Evolutionary conservation across 352 stramenopile genomes (phyloP).

Genomic region (Pythium dissimile): DNA sequence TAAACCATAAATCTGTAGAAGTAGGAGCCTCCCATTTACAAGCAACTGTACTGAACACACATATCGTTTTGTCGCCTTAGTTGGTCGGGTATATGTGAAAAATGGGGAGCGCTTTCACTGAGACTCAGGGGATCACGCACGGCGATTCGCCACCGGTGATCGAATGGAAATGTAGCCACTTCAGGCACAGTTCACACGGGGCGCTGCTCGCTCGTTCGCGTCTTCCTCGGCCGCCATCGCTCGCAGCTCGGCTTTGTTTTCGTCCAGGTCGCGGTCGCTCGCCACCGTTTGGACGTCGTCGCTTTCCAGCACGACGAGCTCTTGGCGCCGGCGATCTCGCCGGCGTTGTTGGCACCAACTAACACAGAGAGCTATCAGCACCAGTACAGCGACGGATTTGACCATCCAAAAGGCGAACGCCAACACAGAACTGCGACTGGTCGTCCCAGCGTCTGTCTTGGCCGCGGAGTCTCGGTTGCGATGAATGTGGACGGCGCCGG

Average conservation of each 20-base stretch:
- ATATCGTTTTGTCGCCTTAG: too few relatives aligned
- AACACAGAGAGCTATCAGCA: background rate
- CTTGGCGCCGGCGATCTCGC: background rate
- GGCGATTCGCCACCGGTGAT: too few relatives aligned
- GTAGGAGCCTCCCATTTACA: too few relatives aligned
- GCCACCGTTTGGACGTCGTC: background rate
- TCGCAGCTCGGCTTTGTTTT: constrained; percentile 2
- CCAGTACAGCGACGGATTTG: background rate
- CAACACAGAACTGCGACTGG: background rate
- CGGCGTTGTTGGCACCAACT: background rate
- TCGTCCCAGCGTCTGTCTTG: too few relatives aligned
- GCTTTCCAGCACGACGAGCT: background rate
- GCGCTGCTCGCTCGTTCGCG: too few relatives aligned
- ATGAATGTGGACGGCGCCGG: background rate
- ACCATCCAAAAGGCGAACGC: background rate
- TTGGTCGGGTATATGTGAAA: too few relatives aligned
- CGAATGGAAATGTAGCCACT: too few relatives aligned
- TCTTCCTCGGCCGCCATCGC: background rate
- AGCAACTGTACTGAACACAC: too few relatives aligned
- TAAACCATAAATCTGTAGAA: too few relatives aligned
- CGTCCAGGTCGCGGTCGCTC: constrained; percentile 3
- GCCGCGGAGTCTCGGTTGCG: background rate
- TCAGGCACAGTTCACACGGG: too few relatives aligned
- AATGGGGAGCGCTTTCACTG: too few relatives aligned
- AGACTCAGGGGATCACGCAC: too few relatives aligned